These are phyloP conservation scores for Fusarium camptoceras DNA, from an alignment of 2,329 filamentous ascomycete genomes.

Conservation along the genomic window DNA sequence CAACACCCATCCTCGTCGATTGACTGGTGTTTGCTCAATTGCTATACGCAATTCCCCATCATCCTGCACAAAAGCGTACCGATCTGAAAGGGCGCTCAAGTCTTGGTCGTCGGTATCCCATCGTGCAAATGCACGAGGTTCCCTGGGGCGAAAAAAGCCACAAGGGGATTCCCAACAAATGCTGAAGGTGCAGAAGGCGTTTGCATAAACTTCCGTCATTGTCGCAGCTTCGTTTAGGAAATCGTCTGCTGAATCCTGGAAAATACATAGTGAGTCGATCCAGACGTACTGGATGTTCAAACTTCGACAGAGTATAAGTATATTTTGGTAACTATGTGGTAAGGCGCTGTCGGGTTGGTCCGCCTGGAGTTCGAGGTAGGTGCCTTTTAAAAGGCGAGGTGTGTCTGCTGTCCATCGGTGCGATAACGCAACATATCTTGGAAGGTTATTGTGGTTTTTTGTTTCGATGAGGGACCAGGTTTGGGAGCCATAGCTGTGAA, in stretches of 20 bases:
- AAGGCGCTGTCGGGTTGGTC: not conserved
- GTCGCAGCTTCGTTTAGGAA: not conserved
- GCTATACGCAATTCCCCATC: not conserved
- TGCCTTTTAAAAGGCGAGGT: accelerated
- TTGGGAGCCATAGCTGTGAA: not conserved
- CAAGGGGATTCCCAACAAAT: not conserved
- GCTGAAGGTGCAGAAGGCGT: conserved; percentile 2
- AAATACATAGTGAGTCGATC: conserved; percentile 9
- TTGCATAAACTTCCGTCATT: conserved; percentile 1
- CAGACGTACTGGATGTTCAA: not conserved
- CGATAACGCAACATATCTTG: not conserved
- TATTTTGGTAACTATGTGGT: not conserved
- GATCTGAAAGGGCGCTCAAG: accelerated
- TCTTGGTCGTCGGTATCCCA: not conserved
- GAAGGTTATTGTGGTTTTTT: accelerated
- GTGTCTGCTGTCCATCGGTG: not conserved
- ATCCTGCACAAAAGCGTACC: not conserved
- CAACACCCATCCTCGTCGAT: conserved; percentile 5
- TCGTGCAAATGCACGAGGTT: not conserved
- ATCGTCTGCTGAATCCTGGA: not conserved
- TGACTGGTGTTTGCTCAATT: not conserved
- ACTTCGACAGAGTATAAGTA: not conserved
- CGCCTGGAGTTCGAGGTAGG: not conserved
- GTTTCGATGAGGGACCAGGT: not conserved
- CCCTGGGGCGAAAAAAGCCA: not conserved